A percentile compares a stretch with the other conserved stretches of the same genome.
phyloP scores from a whole-genome alignment of 73 alveolate genomes.

The Stentor roeselii region DNA sequence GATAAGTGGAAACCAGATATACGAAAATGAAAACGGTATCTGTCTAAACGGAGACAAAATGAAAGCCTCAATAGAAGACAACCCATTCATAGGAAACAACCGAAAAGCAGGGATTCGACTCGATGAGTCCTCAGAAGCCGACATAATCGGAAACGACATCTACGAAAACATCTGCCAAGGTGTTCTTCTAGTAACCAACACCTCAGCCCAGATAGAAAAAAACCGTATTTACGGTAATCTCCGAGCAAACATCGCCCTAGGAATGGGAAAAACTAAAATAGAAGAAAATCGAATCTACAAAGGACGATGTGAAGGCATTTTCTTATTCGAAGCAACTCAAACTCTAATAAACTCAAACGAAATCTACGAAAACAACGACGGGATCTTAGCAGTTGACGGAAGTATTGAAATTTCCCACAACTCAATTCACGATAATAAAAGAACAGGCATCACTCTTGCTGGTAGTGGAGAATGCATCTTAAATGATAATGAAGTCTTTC shows the following conservation, averaged over 20 bases:
- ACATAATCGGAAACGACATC: slow-evolving; percentile 66
- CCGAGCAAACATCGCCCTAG: slow-evolving; percentile 96
- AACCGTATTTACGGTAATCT: slow-evolving; percentile 81
- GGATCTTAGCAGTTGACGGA: slow-evolving; percentile 77
- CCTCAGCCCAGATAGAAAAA: slow-evolving; percentile 86
- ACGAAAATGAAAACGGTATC: slow-evolving; percentile 28
- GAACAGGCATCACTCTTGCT: slow-evolving; percentile 39
- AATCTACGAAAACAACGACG: slow-evolving; percentile 93
- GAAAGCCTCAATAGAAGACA: slow-evolving; percentile 65
- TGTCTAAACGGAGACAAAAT: neutral
- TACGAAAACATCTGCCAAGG: slow-evolving; percentile 81
- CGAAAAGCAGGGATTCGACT: slow-evolving; percentile 89
- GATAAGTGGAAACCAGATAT: neutral
- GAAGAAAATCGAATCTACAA: slow-evolving; percentile 77
- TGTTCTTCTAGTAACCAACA: slow-evolving; percentile 74
- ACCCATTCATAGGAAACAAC: slow-evolving; percentile 70
- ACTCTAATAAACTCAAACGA: slow-evolving; percentile 73
- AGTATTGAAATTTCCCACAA: slow-evolving; percentile 74
- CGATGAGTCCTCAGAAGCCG: slow-evolving; percentile 70
- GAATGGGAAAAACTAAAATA: slow-evolving; percentile 86
- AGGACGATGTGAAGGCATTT: slow-evolving; percentile 92
- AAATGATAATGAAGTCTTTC: neutral
- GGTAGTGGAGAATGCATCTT: slow-evolving; percentile 6
- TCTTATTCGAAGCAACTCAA: slow-evolving; percentile 78
- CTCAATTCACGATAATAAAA: slow-evolving; percentile 72